Percentiles rank a stretch among this genome's conserved stretches.
Evolutionary conservation across 805 yeast genomes (phyloP).

Genomic region (Wickerhamomyces sydowiorum): DNA sequence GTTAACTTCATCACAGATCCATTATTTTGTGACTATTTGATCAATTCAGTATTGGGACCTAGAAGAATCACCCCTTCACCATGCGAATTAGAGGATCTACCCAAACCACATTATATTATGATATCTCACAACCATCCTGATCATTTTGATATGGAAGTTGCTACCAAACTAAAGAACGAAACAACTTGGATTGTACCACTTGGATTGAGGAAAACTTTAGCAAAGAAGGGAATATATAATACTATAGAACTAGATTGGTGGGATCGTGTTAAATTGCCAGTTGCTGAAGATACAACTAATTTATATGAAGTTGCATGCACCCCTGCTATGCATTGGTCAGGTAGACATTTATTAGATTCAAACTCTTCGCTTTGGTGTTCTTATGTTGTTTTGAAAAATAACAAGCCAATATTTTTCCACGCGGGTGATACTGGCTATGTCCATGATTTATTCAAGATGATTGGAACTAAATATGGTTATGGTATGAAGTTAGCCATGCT

Average conservation of each 20-base stretch:
- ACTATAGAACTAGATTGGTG: constrained; percentile 89
- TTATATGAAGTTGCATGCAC: constrained; percentile 78
- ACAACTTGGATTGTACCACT: constrained; percentile 83
- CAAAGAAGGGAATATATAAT: constrained; percentile 51
- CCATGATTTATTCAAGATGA: constrained; percentile 62
- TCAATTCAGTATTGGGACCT: constrained; percentile 69
- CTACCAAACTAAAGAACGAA: constrained; percentile 46
- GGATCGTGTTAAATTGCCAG: constrained; percentile 50
- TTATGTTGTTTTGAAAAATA: constrained; percentile 61
- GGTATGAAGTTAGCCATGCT: constrained; percentile 62
- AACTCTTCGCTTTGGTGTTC: constrained; percentile 88
- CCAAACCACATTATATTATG: constrained; percentile 63
- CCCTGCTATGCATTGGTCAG: constrained; percentile 98
- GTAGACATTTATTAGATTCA: constrained; percentile 73
- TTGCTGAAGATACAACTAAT: constrained; percentile 30
- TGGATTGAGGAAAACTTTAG: constrained; percentile 62
- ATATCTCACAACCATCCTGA: constrained; percentile 97
- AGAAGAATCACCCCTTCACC: constrained; percentile 80
- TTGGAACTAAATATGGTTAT: constrained; percentile 55
- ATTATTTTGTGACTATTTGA: constrained; percentile 58
- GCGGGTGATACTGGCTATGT: constrained; percentile 95
- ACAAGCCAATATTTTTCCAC: constrained; percentile 73
- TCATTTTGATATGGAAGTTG: constrained; percentile 69
- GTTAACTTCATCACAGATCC: constrained; percentile 86
- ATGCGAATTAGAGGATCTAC: constrained; percentile 54